These are phyloP conservation scores for Leccinum solheimii DNA, from an alignment of 1,284 basidiomycete species.

Conservation along the genomic window DNA sequence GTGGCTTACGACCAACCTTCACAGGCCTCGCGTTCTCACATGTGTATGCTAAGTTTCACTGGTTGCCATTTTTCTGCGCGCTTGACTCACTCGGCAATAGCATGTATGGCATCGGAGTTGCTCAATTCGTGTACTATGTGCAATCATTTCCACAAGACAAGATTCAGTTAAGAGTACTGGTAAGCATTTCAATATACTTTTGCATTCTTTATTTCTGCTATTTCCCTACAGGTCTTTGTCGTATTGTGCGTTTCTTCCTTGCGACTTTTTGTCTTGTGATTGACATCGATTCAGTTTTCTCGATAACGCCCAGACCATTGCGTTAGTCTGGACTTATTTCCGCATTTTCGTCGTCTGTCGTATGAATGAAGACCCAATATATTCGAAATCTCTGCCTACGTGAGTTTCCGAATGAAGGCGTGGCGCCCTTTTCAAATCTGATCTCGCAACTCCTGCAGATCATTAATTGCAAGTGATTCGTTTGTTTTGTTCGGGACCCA, in stretches of 20 bases:
- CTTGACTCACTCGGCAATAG: neutral
- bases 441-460: slow-evolving; percentile 4
- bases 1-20: neutral
- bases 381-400: slow-evolving; percentile 9
- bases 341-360: slow-evolving; percentile 13
- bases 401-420: slow-evolving; percentile 5
- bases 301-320: slow-evolving; percentile 10
- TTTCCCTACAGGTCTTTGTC: slow-evolving; percentile 7
- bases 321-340: neutral
- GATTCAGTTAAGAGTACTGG: slow-evolving; percentile 6
- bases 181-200: slow-evolving; percentile 1
- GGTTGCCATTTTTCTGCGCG: neutral
- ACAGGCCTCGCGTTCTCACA: neutral
- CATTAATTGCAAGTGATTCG: slow-evolving; percentile 5
- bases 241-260: slow-evolving; percentile 11
- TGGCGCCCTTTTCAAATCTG: neutral
- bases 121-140: slow-evolving; percentile 22
- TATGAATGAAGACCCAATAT: neutral
- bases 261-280: neutral
- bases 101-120: slow-evolving; percentile 13
- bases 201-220: neutral
- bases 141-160: slow-evolving; percentile 20
- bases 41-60: neutral
- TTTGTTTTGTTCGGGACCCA: neutral
- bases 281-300: slow-evolving; percentile 14